phyloP scores from a whole-genome alignment of 805 yeast species.

The Zygoascus ofunaensis region DNA sequence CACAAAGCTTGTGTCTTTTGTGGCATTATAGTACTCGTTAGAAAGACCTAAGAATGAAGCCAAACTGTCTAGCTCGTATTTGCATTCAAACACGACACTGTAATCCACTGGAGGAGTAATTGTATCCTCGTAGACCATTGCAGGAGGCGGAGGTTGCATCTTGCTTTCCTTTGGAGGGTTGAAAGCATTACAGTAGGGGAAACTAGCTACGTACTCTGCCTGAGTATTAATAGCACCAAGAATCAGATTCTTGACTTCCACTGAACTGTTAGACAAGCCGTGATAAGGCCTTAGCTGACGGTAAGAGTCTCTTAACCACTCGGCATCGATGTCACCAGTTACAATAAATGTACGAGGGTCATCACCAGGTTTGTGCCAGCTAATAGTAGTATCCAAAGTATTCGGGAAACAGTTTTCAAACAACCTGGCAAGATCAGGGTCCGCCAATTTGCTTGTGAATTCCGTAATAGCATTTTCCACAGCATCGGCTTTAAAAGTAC shows the following conservation, averaged over 20 bases:
- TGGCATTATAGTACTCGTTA: slow-evolving; percentile 48
- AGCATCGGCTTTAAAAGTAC: slow-evolving; percentile 57
- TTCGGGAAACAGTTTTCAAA: slow-evolving; percentile 81
- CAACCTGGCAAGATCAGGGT: slow-evolving; percentile 61
- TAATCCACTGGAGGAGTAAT: slow-evolving; percentile 68
- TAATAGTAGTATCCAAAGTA: slow-evolving; percentile 77
- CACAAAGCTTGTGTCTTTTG: slow-evolving; percentile 29
- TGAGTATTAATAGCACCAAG: slow-evolving; percentile 78
- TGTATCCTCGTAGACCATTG: slow-evolving; percentile 37
- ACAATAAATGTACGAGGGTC: slow-evolving; percentile 64
- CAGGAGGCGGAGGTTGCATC: slow-evolving; percentile 40
- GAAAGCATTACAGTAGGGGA: slow-evolving; percentile 87
- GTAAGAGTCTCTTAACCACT: slow-evolving; percentile 85
- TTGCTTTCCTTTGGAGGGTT: slow-evolving; percentile 56
- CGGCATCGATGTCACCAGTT: slow-evolving; percentile 90
- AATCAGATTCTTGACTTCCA: slow-evolving; percentile 41
- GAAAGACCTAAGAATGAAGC: slow-evolving; percentile 73
- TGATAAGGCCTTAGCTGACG: slow-evolving; percentile 73
- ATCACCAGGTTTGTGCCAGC: slow-evolving; percentile 46
- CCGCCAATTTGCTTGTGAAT: slow-evolving; percentile 40
- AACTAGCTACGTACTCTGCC: slow-evolving; percentile 47
- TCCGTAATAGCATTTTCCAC: slow-evolving; percentile 55
- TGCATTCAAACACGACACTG: slow-evolving; percentile 73
- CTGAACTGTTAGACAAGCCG: slow-evolving; percentile 47
- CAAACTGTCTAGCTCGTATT: slow-evolving; percentile 78